phyloP scores from a whole-genome alignment of 768 basidiomycete genomes.

The Collybia nuda region DNA sequence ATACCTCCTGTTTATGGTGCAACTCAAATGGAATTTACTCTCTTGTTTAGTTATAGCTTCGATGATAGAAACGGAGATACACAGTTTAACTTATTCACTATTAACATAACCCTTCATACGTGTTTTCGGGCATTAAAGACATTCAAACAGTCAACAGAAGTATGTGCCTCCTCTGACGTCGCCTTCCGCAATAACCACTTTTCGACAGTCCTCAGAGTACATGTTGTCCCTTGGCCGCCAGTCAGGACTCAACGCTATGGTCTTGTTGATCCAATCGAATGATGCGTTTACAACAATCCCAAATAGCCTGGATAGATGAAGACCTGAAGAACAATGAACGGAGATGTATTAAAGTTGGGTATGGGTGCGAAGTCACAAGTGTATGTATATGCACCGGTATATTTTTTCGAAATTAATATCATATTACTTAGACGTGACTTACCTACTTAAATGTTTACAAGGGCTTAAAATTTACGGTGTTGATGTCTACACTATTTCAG shows the following conservation, averaged over 20 bases:
- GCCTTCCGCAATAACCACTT: background rate
- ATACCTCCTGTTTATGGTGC: slow-evolving; percentile 8
- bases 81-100: slow-evolving; percentile 53
- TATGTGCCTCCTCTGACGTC: slow-evolving; percentile 22
- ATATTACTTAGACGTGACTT: slow-evolving; percentile 52
- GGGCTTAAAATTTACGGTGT: slow-evolving; percentile 63
- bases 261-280: background rate
- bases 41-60: slow-evolving; percentile 53
- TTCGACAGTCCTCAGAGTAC: slow-evolving; percentile 39
- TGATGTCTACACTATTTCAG: slow-evolving; percentile 56
- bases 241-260: slow-evolving; percentile 33
- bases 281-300: background rate
- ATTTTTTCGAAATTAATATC: too few relatives aligned
- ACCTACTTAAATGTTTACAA: slow-evolving; percentile 67
- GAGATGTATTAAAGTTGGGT: slow-evolving; percentile 51
- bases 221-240: slow-evolving; percentile 71
- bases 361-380: slow-evolving; percentile 47
- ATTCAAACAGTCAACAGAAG: slow-evolving; percentile 54
- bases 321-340: slow-evolving; percentile 58
- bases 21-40: background rate
- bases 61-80: slow-evolving; percentile 61
- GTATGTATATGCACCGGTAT: too few relatives aligned
- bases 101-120: slow-evolving; percentile 58
- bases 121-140: slow-evolving; percentile 61
- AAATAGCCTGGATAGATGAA: slow-evolving; percentile 79